Percentiles rank a stretch among this genome's conserved stretches.
phyloP scores from a whole-genome alignment of 106 monocot genomes.

The Dioscorea alata region DNA sequence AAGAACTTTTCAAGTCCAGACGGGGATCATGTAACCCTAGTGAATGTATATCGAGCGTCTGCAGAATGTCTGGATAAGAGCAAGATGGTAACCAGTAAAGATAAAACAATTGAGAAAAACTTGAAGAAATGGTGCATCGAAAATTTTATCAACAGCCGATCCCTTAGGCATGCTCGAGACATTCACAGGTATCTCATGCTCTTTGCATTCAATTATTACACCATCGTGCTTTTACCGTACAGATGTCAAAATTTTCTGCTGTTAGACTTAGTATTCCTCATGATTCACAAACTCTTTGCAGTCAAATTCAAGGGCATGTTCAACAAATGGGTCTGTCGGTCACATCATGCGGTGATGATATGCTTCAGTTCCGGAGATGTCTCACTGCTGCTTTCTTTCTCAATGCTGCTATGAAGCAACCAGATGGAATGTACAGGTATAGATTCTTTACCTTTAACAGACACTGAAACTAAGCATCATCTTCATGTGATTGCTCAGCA shows the following conservation, averaged over 20 bases:
- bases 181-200: slow-evolving; percentile 47
- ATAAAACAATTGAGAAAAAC: slow-evolving; percentile 50
- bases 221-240: too few species aligned
- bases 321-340: slow-evolving; percentile 71
- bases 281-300: slow-evolving; percentile 15
- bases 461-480: not conserved
- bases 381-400: slow-evolving; percentile 87
- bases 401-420: slow-evolving; percentile 80
- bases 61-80: slow-evolving; percentile 62
- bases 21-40: slow-evolving; percentile 83
- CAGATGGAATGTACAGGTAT: slow-evolving; percentile 92
- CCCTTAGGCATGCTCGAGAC: slow-evolving; percentile 77
- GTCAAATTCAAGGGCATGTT: slow-evolving; percentile 72
- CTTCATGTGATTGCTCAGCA: too few species aligned
- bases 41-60: slow-evolving; percentile 71
- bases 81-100: slow-evolving; percentile 41
- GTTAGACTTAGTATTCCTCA: not conserved
- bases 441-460: not conserved
- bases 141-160: slow-evolving; percentile 87
- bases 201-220: too few species aligned
- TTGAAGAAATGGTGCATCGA: slow-evolving; percentile 87
- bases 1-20: slow-evolving; percentile 75
- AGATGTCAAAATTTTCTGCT: too few species aligned
- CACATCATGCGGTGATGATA: slow-evolving; percentile 75
- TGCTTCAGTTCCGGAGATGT: slow-evolving; percentile 83